Base-by-base conservation (phyloP, 345 rosid species). In the Salix exigua region DNA sequence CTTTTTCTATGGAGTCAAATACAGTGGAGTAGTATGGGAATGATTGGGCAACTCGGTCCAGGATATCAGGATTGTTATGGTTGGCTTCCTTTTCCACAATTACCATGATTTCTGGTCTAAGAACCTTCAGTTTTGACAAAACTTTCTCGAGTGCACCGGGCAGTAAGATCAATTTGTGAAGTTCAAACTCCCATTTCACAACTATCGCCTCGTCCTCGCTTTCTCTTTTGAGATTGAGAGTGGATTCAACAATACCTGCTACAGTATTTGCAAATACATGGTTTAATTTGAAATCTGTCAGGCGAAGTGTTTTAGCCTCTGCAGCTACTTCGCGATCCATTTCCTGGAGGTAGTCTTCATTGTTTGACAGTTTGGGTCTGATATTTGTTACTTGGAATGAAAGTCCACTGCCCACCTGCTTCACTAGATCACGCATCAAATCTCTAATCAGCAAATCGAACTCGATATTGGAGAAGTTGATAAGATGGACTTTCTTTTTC, bases 1-100 rank as follows among this genome's bases (percentile, higher is more conserved):
- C 5, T 86, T 40, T 92, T 70, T 92, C 95, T 1, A 94, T 86
- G 50, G 98, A 94, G 78, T 92, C 98, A 71, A 94, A 92, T 88
- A 94, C 68, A 9, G 89, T 91, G 66, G 98, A 94, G 82, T 94
- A 94, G 74, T 94, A 94, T 55, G 91, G 79, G 48, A 94, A 82
- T 2, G 97, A 87, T 67, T 88, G 91, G 14, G 90, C 89, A 78
- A 94, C 91, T 77, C 98, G 85, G 77, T 92, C 94, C 68, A 91
- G n/a, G 79, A 92, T 92, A 7, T 75, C 82, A 53, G 84, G 68
- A 60, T 89, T 92, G 83, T 94, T 92, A 76, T 94, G 98, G 68
- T 85, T 86, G 61, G 95, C 91, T 82, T 94, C 98, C 62, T 94
- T 95, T 77, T 94, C 98, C 6, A 91, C 94, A 14, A 91, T 82